These are phyloP conservation scores for Eucalyptus pauciflora DNA, from an alignment of 345 rosid species.

Conservation along the genomic window DNA sequence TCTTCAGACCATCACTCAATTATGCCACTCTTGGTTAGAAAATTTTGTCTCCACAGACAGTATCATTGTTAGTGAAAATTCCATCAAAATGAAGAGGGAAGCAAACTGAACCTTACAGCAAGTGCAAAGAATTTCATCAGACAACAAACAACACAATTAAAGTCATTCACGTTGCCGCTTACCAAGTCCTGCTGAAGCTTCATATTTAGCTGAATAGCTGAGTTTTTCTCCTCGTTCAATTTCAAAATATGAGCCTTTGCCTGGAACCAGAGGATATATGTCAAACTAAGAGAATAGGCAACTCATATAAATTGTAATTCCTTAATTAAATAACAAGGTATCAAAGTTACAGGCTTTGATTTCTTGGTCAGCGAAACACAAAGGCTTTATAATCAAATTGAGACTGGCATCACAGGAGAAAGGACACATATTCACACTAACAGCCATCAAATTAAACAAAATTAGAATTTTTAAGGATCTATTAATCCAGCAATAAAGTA, in stretches of 20 bases:
- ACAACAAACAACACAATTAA: background rate
- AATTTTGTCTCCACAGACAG: background rate
- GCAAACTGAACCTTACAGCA: background rate
- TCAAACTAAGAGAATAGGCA: background rate
- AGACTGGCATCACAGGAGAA: background rate
- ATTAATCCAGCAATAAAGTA: background rate
- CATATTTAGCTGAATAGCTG: conserved; percentile 28
- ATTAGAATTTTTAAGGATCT: background rate
- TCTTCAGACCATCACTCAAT: background rate
- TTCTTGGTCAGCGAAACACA: background rate
- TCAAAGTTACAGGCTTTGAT: background rate
- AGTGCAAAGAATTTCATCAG: background rate
- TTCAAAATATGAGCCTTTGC: conserved; percentile 32
- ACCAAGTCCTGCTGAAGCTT: conserved; percentile 68
- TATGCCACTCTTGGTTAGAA: background rate
- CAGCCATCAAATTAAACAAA: background rate
- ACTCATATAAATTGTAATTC: background rate
- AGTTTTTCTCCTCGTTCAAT: conserved; percentile 50
- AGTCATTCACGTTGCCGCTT: background rate
- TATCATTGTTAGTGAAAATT: background rate
- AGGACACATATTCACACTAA: background rate
- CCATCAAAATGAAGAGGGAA: background rate
- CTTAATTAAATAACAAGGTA: background rate
- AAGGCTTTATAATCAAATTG: background rate
- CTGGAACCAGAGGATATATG: conserved; percentile 20